Evolutionary conservation across 768 basidiomycete genomes (phyloP).

Genomic region (Tricholoma bakamatsutake): DNA sequence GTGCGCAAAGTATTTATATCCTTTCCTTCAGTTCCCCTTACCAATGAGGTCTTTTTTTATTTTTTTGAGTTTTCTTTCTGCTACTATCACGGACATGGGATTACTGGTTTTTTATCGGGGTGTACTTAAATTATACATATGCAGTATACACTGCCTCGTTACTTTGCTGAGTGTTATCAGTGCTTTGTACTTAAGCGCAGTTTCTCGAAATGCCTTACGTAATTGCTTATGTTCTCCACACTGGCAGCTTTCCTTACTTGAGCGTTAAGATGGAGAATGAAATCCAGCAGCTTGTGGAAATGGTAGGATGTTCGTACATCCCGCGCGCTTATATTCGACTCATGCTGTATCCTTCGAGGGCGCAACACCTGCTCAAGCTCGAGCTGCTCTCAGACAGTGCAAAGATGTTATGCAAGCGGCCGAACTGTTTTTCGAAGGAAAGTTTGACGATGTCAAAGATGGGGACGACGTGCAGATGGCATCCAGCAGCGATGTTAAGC

Average conservation of each 20-base stretch:
- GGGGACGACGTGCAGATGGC: conserved; percentile 50
- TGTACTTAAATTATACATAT: conserved; percentile 7
- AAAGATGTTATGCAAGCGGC: conserved; percentile 93
- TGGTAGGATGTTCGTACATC: conserved; percentile 22
- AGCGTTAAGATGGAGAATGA: conserved; percentile 38
- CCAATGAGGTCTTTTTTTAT: conserved; percentile 4
- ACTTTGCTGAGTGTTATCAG: background rate
- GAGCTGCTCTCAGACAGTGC: conserved; percentile 72
- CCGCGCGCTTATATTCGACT: conserved; percentile 1
- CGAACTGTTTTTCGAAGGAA: conserved; percentile 78
- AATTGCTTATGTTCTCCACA: background rate
- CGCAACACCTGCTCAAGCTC: conserved; percentile 74
- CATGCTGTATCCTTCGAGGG: conserved; percentile 45
- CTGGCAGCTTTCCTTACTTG: background rate
- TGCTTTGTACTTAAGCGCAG: too few species aligned
- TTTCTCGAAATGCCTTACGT: background rate
- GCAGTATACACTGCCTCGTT: conserved; percentile 1
- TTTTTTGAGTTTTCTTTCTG: conserved; percentile 1
- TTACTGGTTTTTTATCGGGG: conserved; percentile 3
- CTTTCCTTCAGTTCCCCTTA: background rate
- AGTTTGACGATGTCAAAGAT: conserved; percentile 69
- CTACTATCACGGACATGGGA: background rate
- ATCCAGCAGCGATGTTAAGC: conserved; percentile 19
- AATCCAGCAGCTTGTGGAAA: conserved; percentile 53
- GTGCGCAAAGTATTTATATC: background rate